A percentile compares a stretch with the other conserved stretches of the same genome.
Conservation (phyloP, 768 basidiomycete genomes). For the Phallus indusiatus region DNA sequence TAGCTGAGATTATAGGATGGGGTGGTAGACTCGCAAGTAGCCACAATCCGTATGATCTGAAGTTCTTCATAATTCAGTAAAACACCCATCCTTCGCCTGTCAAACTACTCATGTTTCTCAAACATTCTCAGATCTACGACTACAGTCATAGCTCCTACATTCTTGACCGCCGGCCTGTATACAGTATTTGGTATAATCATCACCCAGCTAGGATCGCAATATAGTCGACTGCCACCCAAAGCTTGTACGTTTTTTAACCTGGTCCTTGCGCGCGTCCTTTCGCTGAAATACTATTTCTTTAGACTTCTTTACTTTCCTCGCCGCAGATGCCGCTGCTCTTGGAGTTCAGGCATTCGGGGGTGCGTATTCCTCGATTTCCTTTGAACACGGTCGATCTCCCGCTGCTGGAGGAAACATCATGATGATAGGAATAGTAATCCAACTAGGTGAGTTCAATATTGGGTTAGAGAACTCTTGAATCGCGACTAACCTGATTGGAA, state of each 20-base stretch:
- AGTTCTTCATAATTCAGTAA: slow-evolving; percentile 37
- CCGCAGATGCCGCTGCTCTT: slow-evolving; percentile 26
- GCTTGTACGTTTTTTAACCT: background rate
- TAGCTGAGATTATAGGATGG: slow-evolving; percentile 50
- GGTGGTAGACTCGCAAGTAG: slow-evolving; percentile 44
- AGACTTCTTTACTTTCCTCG: background rate
- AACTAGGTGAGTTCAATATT: slow-evolving; percentile 30
- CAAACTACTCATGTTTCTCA: background rate
- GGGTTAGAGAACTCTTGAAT: background rate
- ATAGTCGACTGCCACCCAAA: slow-evolving; percentile 13
- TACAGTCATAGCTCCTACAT: slow-evolving; percentile 21
- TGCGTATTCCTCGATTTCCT: slow-evolving; percentile 18
- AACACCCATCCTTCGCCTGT: slow-evolving; percentile 11
- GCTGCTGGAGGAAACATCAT: slow-evolving; percentile 35
- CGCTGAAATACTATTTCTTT: background rate
- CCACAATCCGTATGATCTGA: slow-evolving; percentile 11
- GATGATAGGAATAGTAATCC: slow-evolving; percentile 55
- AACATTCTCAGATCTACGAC: slow-evolving; percentile 18
- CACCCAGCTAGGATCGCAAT: slow-evolving; percentile 14
- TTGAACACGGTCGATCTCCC: slow-evolving; percentile 10
- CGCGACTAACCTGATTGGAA: background rate
- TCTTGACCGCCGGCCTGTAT: slow-evolving; percentile 14
- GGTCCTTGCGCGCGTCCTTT: too few species aligned
- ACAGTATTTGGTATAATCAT: slow-evolving; percentile 14
- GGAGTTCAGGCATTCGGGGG: slow-evolving; percentile 33